Percentiles rank a stretch among this genome's conserved stretches.
Evolutionary conservation across 2,329 filamentous ascomycete genomes (phyloP).

Genomic region (Aspergillus felis): DNA sequence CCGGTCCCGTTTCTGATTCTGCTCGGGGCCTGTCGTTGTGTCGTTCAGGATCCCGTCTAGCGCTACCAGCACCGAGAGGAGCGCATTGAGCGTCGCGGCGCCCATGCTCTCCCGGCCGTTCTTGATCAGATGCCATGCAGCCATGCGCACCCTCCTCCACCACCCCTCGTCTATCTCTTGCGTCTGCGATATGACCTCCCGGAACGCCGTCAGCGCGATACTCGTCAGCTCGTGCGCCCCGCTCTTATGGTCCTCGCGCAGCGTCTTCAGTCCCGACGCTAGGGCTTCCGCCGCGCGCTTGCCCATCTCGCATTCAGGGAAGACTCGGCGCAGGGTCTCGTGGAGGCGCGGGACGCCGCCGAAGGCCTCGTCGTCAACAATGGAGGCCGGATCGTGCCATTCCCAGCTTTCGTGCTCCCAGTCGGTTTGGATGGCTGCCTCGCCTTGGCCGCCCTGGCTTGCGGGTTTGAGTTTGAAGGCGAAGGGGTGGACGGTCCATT

Average conservation of each 20-base stretch:
- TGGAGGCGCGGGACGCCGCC: slow-evolving; percentile 56
- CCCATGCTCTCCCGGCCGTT: slow-evolving; percentile 65
- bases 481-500: slow-evolving; percentile 64
- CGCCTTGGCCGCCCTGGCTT: slow-evolving; percentile 27
- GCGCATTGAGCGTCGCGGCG: slow-evolving; percentile 50
- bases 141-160: slow-evolving; percentile 55
- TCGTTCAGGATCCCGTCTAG: slow-evolving; percentile 22
- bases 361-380: slow-evolving; percentile 46
- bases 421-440: slow-evolving; percentile 52
- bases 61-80: slow-evolving; percentile 22
- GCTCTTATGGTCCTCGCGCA: slow-evolving; percentile 57
- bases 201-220: slow-evolving; percentile 50
- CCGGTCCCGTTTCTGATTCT: slow-evolving; percentile 11
- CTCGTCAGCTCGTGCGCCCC: slow-evolving; percentile 58
- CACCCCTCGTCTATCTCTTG: slow-evolving; percentile 34
- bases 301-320: slow-evolving; percentile 54
- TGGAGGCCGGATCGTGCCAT: slow-evolving; percentile 53
- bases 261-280: slow-evolving; percentile 42
- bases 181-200: slow-evolving; percentile 39
- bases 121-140: slow-evolving; percentile 62
- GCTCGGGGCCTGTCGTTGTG: slow-evolving; percentile 3
- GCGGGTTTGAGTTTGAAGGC: slow-evolving; percentile 46
- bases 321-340: slow-evolving; percentile 57
- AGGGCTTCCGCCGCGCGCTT: slow-evolving; percentile 45
- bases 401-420: slow-evolving; percentile 60